Evolutionary conservation across 1,284 basidiomycete genomes (phyloP).

Genomic region (Heterobasidion irregulare): DNA sequence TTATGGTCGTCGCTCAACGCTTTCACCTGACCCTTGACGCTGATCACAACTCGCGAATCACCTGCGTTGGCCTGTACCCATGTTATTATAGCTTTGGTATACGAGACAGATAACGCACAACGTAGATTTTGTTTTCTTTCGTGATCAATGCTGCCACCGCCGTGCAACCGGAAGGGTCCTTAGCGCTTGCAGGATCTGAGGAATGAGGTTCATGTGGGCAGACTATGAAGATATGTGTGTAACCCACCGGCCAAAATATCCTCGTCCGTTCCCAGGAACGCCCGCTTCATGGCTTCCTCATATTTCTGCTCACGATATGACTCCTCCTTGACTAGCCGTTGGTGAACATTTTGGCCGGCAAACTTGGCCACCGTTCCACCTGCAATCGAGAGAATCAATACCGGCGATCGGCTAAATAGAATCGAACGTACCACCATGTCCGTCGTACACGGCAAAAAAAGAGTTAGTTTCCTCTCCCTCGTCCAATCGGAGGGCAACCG

Average conservation of each 20-base stretch:
- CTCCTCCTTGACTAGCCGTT: conserved; percentile 67
- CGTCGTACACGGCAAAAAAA: conserved; percentile 98
- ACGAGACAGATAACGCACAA: conserved; percentile 38
- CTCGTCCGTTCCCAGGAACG: conserved; percentile 93
- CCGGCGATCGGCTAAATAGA: conserved; percentile 1
- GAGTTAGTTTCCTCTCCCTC: conserved; percentile 47
- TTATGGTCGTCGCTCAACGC: conserved; percentile 95
- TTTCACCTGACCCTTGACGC: conserved; percentile 79
- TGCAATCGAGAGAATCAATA: conserved; percentile 21
- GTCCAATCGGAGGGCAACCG: conserved; percentile 69
- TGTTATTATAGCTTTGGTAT: background rate
- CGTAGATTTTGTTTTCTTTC: conserved; percentile 70
- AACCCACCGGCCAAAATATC: conserved; percentile 79
- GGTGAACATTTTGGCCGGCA: conserved; percentile 86
- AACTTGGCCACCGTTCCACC: conserved; percentile 87
- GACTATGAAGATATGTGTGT: background rate
- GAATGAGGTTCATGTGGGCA: background rate
- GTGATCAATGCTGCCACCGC: conserved; percentile 88
- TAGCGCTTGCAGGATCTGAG: conserved; percentile 76
- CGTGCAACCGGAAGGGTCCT: conserved; percentile 95
- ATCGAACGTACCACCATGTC: conserved; percentile 80
- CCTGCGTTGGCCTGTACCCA: conserved; percentile 85
- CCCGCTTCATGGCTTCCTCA: conserved; percentile 74
- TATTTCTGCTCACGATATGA: conserved; percentile 69
- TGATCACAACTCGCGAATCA: conserved; percentile 92